Evolutionary conservation across 495 filamentous ascomycete genomes (phyloP).

Genomic region (Xylaria longipes): DNA sequence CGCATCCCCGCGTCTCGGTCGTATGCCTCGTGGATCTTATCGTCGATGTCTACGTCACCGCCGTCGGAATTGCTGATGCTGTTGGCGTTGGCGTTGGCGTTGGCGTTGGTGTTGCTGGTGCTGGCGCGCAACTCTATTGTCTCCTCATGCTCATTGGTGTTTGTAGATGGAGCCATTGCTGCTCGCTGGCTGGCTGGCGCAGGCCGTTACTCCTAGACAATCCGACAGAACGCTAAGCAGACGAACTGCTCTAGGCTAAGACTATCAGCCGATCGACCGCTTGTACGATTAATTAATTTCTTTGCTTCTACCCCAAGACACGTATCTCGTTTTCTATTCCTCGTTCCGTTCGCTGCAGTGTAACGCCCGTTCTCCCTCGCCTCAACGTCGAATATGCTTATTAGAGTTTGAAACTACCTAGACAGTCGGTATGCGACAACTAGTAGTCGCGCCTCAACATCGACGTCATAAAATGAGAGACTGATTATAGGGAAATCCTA

Average conservation of each 20-base stretch:
- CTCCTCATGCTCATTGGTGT: neutral
- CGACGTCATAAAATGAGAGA: neutral
- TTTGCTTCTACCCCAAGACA: neutral
- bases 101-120: neutral
- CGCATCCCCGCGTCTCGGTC: constrained; percentile 26
- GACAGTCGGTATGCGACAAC: neutral
- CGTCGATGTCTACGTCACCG: constrained; percentile 21
- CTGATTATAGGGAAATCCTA: neutral
- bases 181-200: neutral
- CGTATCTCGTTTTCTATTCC: neutral
- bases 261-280: neutral
- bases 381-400: neutral
- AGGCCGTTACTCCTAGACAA: neutral
- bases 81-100: neutral
- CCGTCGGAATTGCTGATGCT: neutral
- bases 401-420: neutral
- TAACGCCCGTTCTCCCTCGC: neutral
- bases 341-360: neutral
- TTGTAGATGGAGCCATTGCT: constrained; percentile 1
- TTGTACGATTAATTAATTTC: neutral
- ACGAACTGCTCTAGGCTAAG: neutral
- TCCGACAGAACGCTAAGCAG: no score
- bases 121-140: constrained; percentile 1
- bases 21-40: constrained; percentile 33
- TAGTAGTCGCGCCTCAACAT: neutral